Evolutionary conservation across 345 rosid species (phyloP), one percentile per base, ranked within the genome.

Genomic region (Gossypium ekmanianum): DNA sequence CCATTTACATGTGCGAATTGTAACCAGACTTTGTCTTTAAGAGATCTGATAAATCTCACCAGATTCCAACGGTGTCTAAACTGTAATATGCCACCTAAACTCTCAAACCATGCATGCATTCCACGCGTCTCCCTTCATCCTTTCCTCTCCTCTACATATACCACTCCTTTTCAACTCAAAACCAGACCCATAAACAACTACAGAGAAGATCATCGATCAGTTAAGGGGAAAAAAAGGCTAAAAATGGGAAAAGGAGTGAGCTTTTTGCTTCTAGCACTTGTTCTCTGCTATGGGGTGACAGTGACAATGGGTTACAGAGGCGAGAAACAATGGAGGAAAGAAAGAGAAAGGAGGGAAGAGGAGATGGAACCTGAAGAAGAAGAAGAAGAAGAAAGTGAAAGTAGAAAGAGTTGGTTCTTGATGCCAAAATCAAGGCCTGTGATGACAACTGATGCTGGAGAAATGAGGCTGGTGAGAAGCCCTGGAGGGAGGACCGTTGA

Each of bases 381-480:
- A 20, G 63, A 3, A 41, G 76, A 66, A 66, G 24, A 51, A 51
- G 58, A 9, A 7, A 10, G 61, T 2, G 3, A 13, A 26, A 13
- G 64, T 27, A 64, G 81, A 29, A 78, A n/a, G 47, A 84, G 80
- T 4, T 1, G 27, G 84, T 93, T 93, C 78, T 72, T 93, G 81
- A 75, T 90, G 89, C 90, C 72, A 65, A 77, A 88, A 50, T 79
- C 86, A 34, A 87, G 58, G 79, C 84, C 66, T 11, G 91, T 95
- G 78, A 74, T 93, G 65, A 85, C 77, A 78, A 93, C 94, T 52
- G 91, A 93, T 18, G 98, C 92, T 7, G 97, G 98, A 45, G 88
- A 86, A 44, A 83, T 96, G 92, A 84, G 83, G 77, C 79, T 90
- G 6, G 84, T 87, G 52, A 83, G 71, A 81, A 85, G 85, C 56